Evolutionary conservation across 345 rosid genomes (phyloP).

Genomic region (Cardamine chenopodiifolia): DNA sequence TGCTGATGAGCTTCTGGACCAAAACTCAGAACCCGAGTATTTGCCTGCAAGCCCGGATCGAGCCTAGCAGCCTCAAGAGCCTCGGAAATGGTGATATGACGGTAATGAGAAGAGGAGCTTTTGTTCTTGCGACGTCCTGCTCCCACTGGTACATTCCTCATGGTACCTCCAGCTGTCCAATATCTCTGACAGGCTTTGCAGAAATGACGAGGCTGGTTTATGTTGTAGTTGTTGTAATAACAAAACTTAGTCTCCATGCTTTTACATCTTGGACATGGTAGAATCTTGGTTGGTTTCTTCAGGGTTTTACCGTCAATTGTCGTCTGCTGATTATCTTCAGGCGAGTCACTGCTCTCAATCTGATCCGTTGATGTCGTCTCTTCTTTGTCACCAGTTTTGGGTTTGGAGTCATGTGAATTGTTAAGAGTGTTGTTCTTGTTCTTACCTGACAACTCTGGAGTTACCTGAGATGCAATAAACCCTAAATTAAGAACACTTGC

Average conservation of each 20-base stretch:
- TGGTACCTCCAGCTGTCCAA: constrained; percentile 94
- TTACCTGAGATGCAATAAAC: constrained; percentile 24
- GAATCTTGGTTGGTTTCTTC: constrained; percentile 88
- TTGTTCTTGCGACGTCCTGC: constrained; percentile 95
- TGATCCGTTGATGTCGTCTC: constrained; percentile 47
- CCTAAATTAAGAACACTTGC: constrained; percentile 4
- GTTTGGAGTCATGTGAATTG: constrained; percentile 28
- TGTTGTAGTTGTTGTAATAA: constrained; percentile 88
- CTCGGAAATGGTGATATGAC: constrained; percentile 74
- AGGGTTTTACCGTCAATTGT: constrained; percentile 50
- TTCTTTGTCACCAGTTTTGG: constrained; percentile 48
- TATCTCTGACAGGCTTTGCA: constrained; percentile 95
- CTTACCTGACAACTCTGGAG: constrained; percentile 26
- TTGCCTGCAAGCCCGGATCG: constrained; percentile 54
- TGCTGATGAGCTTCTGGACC: constrained; percentile 56
- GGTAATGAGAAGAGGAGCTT: constrained; percentile 63
- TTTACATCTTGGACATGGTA: constrained; percentile 89
- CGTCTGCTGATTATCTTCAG: constrained; percentile 31
- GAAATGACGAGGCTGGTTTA: constrained; percentile 92
- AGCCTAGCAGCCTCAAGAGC: constrained; percentile 64
- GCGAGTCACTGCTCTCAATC: constrained; percentile 47
- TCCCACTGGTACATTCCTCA: constrained; percentile 90
- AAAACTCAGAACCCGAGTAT: constrained; percentile 66
- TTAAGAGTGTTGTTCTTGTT: background rate
- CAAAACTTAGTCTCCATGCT: constrained; percentile 95